A percentile compares a stretch with the other conserved stretches of the same genome.
These are phyloP conservation scores for Lenwebbia sp. DNA, from an alignment of 345 rosid species.

Conservation along the genomic window DNA sequence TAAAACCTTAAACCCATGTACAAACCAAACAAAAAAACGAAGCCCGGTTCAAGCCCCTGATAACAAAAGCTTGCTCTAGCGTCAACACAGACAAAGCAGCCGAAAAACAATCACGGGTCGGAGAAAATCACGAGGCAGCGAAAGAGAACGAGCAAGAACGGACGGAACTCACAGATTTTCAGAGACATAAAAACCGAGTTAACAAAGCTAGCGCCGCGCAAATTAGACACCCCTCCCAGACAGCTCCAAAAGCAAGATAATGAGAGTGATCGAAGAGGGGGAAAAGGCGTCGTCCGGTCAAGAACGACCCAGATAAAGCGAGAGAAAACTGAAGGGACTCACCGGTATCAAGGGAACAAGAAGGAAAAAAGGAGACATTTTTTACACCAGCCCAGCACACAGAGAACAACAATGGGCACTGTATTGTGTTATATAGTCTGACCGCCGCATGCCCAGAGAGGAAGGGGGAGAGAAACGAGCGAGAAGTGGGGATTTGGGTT, in stretches of 20 bases:
- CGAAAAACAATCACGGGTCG: neutral
- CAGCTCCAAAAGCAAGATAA: neutral
- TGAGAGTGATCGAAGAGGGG: neutral
- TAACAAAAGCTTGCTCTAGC: neutral
- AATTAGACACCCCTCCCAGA: neutral
- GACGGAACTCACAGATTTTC: neutral
- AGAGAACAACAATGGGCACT: neutral
- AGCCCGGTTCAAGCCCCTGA: neutral
- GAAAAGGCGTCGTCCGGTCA: neutral
- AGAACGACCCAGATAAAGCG: neutral
- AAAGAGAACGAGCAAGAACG: neutral
- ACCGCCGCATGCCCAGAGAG: neutral
- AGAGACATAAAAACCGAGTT: neutral
- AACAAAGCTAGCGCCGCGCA: neutral
- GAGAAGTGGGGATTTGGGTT: neutral
- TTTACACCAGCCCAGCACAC: neutral
- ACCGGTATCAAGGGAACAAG: neutral
- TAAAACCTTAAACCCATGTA: neutral
- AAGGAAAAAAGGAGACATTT: neutral
- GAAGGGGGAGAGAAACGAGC: neutral
- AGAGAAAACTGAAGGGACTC: neutral
- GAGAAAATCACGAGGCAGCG: neutral
- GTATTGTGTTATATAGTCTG: neutral
- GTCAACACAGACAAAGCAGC: neutral
- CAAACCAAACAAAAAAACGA: neutral